Conservation (phyloP, 2,329 filamentous ascomycete genomes). For the Ceratocystis variospora region DNA sequence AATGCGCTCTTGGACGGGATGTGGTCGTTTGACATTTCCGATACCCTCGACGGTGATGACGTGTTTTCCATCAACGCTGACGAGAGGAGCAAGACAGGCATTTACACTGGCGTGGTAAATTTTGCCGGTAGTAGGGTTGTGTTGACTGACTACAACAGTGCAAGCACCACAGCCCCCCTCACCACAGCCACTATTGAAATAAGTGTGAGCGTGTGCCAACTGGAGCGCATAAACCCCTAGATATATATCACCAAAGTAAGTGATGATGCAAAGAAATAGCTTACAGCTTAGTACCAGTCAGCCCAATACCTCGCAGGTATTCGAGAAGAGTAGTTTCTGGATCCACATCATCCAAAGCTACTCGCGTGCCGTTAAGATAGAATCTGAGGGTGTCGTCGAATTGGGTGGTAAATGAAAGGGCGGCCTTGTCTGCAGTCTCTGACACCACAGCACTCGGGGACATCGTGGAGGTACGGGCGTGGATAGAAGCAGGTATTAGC, state of each 20-base stretch:
- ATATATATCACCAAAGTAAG: neutral
- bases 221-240: constrained; percentile 10
- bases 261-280: constrained; percentile 21
- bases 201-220: neutral
- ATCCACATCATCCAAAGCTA: constrained; percentile 73
- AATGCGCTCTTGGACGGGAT: constrained; percentile 81
- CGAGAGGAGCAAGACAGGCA: constrained; percentile 82
- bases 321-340: constrained; percentile 86
- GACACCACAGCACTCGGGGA: neutral
- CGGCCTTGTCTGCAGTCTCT: neutral
- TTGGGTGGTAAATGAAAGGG: constrained; percentile 44
- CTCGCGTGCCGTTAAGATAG: constrained; percentile 86
- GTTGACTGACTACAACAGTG: constrained; percentile 86
- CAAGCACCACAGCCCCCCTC: constrained; percentile 96
- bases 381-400: constrained; percentile 85
- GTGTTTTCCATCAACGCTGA: constrained; percentile 92
- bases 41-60: constrained; percentile 97
- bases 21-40: constrained; percentile 71
- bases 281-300: constrained; percentile 85
- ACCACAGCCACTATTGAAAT: constrained; percentile 54
- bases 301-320: constrained; percentile 79
- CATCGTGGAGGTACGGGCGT: neutral
- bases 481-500: neutral
- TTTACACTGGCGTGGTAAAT: constrained; percentile 97
- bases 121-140: constrained; percentile 79